A percentile compares a stretch with the other conserved stretches of the same genome.
Evolutionary conservation across 768 basidiomycete genomes (phyloP).

Genomic region (Mrakia gelida): DNA sequence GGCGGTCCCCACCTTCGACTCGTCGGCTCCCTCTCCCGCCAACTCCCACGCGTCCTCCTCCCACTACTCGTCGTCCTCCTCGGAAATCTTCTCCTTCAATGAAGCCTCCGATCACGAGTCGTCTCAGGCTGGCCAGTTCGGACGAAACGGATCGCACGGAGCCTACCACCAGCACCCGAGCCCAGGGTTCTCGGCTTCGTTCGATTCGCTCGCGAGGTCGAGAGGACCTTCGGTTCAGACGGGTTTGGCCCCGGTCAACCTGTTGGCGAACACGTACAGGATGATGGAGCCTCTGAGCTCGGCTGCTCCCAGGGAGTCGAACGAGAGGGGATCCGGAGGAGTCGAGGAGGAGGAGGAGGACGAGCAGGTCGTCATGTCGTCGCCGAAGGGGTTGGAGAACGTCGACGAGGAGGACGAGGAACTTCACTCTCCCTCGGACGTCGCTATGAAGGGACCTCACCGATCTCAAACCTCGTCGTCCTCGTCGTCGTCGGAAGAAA

Average conservation of each 20-base stretch:
- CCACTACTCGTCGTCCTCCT: constrained; percentile 23
- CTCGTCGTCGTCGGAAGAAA: constrained; percentile 3
- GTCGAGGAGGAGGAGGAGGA: constrained; percentile 19
- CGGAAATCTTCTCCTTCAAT: neutral
- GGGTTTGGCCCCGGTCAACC: constrained; percentile 20
- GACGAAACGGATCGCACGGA: neutral
- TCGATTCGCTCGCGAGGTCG: constrained; percentile 29
- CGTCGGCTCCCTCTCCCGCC: constrained; percentile 4
- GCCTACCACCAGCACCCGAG: neutral
- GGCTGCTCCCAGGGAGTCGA: constrained; percentile 15
- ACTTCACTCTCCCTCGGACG: neutral
- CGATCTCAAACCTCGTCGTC: neutral
- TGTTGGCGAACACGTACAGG: constrained; percentile 19
- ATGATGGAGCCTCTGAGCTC: constrained; percentile 30
- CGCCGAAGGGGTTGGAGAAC: neutral
- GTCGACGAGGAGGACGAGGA: constrained; percentile 2
- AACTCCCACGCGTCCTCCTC: constrained; percentile 21
- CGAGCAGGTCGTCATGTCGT: neutral
- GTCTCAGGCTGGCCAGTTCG: neutral
- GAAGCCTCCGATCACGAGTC: constrained; percentile 16
- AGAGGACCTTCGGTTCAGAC: neutral
- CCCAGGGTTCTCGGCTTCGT: constrained; percentile 19
- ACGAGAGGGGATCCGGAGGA: constrained; percentile 21
- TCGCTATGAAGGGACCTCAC: neutral
- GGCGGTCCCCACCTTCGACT: neutral